Evolutionary conservation across 257 asterid genomes (phyloP), one percentile per base, ranked within the genome.

Genomic region (Dorcoceras hygrometricum): DNA sequence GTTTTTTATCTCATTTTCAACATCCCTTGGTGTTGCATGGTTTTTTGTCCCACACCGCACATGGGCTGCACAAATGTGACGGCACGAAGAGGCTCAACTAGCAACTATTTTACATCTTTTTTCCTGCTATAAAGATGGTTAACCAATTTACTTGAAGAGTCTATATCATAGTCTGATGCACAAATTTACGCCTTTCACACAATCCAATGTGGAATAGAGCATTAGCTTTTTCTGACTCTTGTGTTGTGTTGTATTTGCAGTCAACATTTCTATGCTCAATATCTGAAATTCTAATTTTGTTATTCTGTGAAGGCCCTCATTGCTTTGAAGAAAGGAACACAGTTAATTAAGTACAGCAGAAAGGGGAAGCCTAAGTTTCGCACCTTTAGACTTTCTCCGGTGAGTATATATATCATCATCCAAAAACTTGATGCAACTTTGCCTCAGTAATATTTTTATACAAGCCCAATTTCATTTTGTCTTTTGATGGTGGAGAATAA

Each of bases 301-400:
- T 64, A 69, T 48, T 65, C 51, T 28, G 31, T 81, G 75, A 82
- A 93, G 97, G 89, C 96, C 73, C 81, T 93, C 71, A 76, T 85
- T 67, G 82, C 86, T 71, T 83, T 93, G 95, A 90, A 88, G 86
- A 93, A 88, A 80, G 99, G 99, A 39, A 87, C 99, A 60, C 99
- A 90, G 66, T 68, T 93, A 66, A 76, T 93, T 81, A 93, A 93
- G 87, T 93, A 90, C 81, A 86, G 99, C 85, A 81, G 97, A 66
- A 87, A 90, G 77, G 96, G 99, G 80, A 93, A 85, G 86, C 99
- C 97, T 29, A 93, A 93, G 75, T 90, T 93, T 76, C 83, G 96
- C 65, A 85, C 89, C 57, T 88, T 93, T 83, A 83, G 95, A 90
- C 85, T 93, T 80, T 90, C 96, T 86, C 76, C 87, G 53, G 97